Conservation (phyloP, 75 land plant genomes). For the Sequoiadendron giganteum region DNA sequence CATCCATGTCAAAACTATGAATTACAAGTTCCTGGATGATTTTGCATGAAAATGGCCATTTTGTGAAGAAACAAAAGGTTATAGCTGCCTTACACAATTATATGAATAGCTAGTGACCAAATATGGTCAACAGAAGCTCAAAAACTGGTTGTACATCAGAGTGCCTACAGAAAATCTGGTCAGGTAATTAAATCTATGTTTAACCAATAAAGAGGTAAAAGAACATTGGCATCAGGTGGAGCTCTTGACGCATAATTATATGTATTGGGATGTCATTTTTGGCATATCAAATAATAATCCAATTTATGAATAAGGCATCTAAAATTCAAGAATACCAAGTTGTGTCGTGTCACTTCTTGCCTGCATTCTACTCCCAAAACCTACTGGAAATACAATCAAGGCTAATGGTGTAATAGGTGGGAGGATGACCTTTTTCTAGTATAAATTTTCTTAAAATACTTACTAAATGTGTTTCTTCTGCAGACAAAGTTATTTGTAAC, state of each 20-base stretch:
- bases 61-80: not conserved
- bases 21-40: not conserved
- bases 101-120: not conserved
- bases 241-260: not conserved
- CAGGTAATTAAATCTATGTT: not conserved
- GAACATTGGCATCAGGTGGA: not conserved
- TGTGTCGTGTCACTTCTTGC: not conserved
- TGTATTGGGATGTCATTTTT: not conserved
- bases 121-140: not conserved
- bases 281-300: not conserved
- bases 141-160: not conserved
- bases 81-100: not conserved
- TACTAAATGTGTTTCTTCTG: not conserved
- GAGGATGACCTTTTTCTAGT: no score
- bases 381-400: no score
- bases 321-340: not conserved
- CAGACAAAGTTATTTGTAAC: no score
- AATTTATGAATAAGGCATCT: not conserved
- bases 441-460: not conserved
- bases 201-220: not conserved
- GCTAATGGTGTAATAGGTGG: no score
- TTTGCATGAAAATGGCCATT: not conserved
- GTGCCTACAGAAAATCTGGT: not conserved
- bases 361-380: not conserved
- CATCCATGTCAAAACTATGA: not conserved